Percentiles rank a stretch among this genome's conserved stretches.
These are phyloP conservation scores for Syncephalis fuscata DNA, from an alignment of 371 early-diverging fungal genomes.

Conservation along the genomic window DNA sequence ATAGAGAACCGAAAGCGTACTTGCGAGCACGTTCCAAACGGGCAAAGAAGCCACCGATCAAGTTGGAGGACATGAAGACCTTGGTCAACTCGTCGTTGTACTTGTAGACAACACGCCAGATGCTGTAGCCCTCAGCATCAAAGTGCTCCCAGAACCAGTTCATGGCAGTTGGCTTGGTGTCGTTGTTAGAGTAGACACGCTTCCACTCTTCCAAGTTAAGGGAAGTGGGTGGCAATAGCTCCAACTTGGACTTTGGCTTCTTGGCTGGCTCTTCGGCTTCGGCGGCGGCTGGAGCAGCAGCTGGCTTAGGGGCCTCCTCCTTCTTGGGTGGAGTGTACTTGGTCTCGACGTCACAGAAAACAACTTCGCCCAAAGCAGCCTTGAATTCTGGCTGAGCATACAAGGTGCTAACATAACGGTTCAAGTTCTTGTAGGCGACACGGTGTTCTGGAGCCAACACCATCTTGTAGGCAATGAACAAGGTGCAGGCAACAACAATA, in stretches of 20 bases:
- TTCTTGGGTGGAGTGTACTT: constrained; percentile 20
- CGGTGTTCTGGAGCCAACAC: constrained; percentile 50
- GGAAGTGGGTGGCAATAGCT: constrained; percentile 67
- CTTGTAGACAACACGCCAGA: constrained; percentile 80
- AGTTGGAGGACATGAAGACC: constrained; percentile 75
- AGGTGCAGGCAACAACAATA: constrained; percentile 42
- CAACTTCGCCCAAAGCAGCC: constrained; percentile 52
- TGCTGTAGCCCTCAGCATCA: constrained; percentile 71
- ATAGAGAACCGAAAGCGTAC: constrained; percentile 85
- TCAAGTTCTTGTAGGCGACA: constrained; percentile 60
- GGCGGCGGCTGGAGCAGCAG: constrained; percentile 29
- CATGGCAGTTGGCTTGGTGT: constrained; percentile 65
- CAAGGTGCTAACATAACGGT: constrained; percentile 29
- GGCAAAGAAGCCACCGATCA: constrained; percentile 83
- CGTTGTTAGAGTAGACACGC: constrained; percentile 93
- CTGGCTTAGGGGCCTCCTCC: constrained; percentile 16
- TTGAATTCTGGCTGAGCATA: constrained; percentile 68
- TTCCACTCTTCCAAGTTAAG: constrained; percentile 87
- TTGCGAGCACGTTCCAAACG: constrained; percentile 87
- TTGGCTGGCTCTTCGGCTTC: constrained; percentile 47
- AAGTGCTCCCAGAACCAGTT: constrained; percentile 89
- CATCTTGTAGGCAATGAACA: constrained; percentile 36
- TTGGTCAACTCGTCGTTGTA: constrained; percentile 72
- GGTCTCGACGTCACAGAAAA: constrained; percentile 35
- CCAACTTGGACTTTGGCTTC: constrained; percentile 84